Base-by-base conservation (phyloP, 257 asterid genomes). In the Nicotiana sylvestris region DNA sequence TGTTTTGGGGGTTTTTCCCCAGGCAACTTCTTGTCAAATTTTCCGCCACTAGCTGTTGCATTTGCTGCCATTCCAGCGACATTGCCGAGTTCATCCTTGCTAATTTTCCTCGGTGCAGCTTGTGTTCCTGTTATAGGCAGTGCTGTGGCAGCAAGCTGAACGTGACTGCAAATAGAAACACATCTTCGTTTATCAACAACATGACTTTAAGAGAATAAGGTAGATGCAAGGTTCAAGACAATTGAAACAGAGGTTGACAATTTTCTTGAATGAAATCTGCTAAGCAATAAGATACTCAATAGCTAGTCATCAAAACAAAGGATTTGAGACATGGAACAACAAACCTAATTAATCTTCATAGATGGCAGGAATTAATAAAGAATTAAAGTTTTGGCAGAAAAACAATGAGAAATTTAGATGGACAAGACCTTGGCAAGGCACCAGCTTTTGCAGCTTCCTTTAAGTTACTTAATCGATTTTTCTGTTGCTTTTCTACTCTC, bases 1-100 rank as follows among this genome's bases (percentile, higher is more conserved):
- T 93, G 99, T 89, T 96, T 96, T 8, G 87, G 91, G 56, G 93
- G 92, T 83, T 93, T 95, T 84, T 95, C 98, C 49, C 98, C 98
- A 0, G 95, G 94, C 83, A 96, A 86, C 85, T 96, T 96, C 91
- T 96, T 96, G 90, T 96, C 98, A 82, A 95, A 96, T 82, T 96
- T 96, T 66, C 99, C 98, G 76, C 98, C 97, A 53, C 99, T 96
- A n/a, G 99, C 99, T 43, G 99, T 96, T 35, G 99, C 88, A 69
- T 92, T 86, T 56, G 97, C 93, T 76, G 98, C 98, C 95, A 96
- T 83, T 82, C 99, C 98, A 64, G 98, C 98, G n/a, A 95, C 97
- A 81, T 92, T 89, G 79, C 93, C 98, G 13, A 96, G 83, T 83
- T 92, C 99, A 30, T 90, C 95, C 88, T 93, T 96, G 92, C 96